Percentiles rank a stretch among this genome's conserved stretches.
Conservation (phyloP, 2,329 filamentous ascomycete genomes). For the Niveomyces coronatus region DNA sequence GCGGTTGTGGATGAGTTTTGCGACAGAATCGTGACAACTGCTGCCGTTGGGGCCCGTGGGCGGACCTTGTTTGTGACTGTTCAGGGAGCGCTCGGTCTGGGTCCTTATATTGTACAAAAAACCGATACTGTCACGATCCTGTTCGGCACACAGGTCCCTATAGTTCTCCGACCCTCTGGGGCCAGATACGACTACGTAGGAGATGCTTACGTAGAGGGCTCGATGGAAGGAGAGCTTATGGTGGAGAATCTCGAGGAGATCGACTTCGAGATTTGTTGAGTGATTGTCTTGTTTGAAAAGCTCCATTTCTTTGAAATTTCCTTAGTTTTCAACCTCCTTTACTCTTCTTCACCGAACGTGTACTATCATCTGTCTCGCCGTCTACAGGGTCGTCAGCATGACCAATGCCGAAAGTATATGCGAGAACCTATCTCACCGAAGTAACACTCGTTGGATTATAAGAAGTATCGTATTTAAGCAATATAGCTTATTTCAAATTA, state of each 20-base stretch:
- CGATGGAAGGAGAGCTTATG: background rate
- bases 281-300: too few relatives aligned
- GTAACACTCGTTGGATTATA: too few relatives aligned
- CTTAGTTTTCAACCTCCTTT: background rate
- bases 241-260: background rate
- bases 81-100: too few relatives aligned
- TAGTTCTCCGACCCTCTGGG: background rate
- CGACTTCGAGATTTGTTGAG: background rate
- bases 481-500: too few relatives aligned
- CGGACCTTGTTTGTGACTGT: background rate
- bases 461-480: too few relatives aligned
- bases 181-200: background rate
- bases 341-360: background rate
- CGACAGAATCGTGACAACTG: background rate
- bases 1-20: background rate
- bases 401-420: background rate
- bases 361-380: background rate
- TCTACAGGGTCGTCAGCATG: background rate
- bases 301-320: too few relatives aligned
- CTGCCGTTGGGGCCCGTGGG: background rate
- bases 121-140: background rate
- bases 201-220: background rate
- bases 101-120: background rate
- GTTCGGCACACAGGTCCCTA: background rate
- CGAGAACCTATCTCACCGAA: background rate